Conservation (phyloP, 352 stramenopile genomes). For the Phytophthora constricta region DNA sequence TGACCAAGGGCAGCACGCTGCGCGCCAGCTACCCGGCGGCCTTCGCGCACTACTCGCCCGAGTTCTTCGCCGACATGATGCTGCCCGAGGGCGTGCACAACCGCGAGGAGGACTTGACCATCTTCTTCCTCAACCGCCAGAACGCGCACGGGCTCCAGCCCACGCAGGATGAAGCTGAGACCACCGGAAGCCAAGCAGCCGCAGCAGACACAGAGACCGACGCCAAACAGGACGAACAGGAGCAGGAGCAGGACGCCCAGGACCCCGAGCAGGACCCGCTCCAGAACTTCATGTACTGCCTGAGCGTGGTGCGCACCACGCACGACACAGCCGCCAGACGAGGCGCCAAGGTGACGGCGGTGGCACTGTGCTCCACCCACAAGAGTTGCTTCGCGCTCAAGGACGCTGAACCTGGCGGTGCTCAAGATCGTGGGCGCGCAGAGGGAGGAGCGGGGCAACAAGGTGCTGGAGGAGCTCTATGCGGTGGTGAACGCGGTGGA, state of each 20-base stretch:
- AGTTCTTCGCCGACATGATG: constrained; percentile 92
- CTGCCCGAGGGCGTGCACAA: constrained; percentile 90
- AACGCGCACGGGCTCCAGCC: constrained; percentile 14
- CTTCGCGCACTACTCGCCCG: constrained; percentile 80
- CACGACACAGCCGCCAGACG: constrained; percentile 76
- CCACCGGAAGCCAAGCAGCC: background rate
- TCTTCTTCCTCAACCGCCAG: constrained; percentile 89
- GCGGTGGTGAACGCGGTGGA: constrained; percentile 79
- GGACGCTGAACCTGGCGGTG: constrained; percentile 73
- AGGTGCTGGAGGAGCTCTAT: constrained; percentile 67
- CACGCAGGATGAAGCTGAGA: background rate
- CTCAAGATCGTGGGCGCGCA: constrained; percentile 64
- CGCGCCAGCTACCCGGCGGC: constrained; percentile 67
- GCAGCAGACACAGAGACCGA: background rate
- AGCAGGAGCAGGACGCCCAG: background rate
- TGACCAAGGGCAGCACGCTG: constrained; percentile 89
- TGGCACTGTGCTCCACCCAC: constrained; percentile 82
- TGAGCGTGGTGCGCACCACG: constrained; percentile 86
- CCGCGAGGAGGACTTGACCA: constrained; percentile 83
- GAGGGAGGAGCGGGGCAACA: constrained; percentile 46
- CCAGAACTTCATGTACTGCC: constrained; percentile 86
- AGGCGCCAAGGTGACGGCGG: constrained; percentile 82
- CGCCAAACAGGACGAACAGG: constrained; percentile 3
- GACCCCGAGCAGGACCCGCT: constrained; percentile 55
- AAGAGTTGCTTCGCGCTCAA: constrained; percentile 85